Percentiles rank a stretch among this genome's conserved stretches.
Evolutionary conservation across 2,329 filamentous ascomycete species (phyloP).

Genomic region (Xylaria sp.): DNA sequence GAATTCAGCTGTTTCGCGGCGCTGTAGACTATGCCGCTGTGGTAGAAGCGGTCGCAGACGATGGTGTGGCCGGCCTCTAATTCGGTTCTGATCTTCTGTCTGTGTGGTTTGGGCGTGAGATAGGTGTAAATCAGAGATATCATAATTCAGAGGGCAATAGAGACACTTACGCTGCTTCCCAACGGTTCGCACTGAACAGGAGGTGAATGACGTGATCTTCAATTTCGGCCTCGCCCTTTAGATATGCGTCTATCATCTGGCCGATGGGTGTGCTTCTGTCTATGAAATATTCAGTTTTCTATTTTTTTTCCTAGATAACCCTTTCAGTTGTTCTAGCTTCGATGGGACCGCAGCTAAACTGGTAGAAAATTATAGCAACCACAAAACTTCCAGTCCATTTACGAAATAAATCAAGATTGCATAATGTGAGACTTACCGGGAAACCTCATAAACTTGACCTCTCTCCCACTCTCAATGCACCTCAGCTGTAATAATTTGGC

Average conservation of each 20-base stretch:
- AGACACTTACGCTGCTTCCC: constrained; percentile 73
- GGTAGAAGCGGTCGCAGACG: constrained; percentile 92
- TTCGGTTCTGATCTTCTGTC: constrained; percentile 61
- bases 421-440: constrained; percentile 57
- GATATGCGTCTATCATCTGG: constrained; percentile 85
- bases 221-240: constrained; percentile 76
- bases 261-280: constrained; percentile 87
- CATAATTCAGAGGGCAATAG: background rate
- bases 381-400: background rate
- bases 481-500: constrained; percentile 73
- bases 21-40: constrained; percentile 92
- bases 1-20: constrained; percentile 82
- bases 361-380: background rate
- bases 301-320: background rate
- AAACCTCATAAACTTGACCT: constrained; percentile 66
- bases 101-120: constrained; percentile 42
- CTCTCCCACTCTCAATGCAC: constrained; percentile 59
- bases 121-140: background rate
- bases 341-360: no score
- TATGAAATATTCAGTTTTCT: constrained; percentile 49
- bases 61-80: constrained; percentile 76
- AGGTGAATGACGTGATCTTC: constrained; percentile 92
- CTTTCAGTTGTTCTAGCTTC: background rate
- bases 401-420: background rate
- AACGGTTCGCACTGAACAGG: constrained; percentile 89